Base-by-base conservation (phyloP, 306 rosid species). In the Dalbergia cultrata region DNA sequence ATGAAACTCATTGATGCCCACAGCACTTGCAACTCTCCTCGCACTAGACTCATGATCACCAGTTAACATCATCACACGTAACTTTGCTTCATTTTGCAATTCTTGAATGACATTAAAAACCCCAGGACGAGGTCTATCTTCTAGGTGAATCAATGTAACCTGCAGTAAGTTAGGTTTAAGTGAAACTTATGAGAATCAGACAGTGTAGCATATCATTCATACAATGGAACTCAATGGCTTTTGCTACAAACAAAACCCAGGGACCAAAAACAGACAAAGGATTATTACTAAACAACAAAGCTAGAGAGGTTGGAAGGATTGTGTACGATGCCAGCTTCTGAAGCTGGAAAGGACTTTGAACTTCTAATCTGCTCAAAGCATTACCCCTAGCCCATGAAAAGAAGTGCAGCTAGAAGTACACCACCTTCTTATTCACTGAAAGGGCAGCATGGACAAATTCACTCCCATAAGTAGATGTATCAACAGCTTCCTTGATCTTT, bases 361-460 rank as follows among this genome's bases (percentile, higher is more conserved):
- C 13, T 78, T 45, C 39, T 47, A 75, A 82, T 52, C 64, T 56
- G 31, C 68, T 70, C 67, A 82, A 76, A 47, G 58, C 37, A 70
- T 49, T 65, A 43, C 22, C 74, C 77, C 77, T 43, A 18, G 60
- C 43, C 26, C 44, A 34, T 35, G 71, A 67, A 45, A 76, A 54
- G 74, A 80, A 63, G 63, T 34, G 45, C 56, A 49, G 67, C 34
- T 37, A 72, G 58, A 53, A 56, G 79, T 62, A 53, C 64, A 69
- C 76, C 62, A 89, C 99, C 99, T 95, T 95, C 79, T 88, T 80
- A 56, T 95, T 82, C 61, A 95, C 91, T 41, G 93, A 83, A 77
- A 95, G 97, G 78, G 98, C 99, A 64, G 98, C 99, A 80, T 86
- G 96, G 76, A 95, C 98, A 93, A 90, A 95, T 88, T 90, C 94